Evolutionary conservation across 176 grass and related monocot species (phyloP), one percentile per base, ranked within the genome.

Genomic region (Triticum monococcum): DNA sequence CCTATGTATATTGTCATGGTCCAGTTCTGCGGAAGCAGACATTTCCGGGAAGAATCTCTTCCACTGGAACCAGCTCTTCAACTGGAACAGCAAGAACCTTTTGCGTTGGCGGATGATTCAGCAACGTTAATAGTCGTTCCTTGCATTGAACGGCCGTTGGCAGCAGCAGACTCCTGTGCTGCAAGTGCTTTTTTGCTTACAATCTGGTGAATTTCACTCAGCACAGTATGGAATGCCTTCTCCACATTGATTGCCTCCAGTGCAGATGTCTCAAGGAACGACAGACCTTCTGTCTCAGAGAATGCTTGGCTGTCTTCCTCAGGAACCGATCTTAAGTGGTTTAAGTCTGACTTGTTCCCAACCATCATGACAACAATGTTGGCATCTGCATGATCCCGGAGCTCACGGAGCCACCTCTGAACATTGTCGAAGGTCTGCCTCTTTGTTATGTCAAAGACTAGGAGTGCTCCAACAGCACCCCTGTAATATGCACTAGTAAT

Each of bases 401-500:
- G 89, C 62, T 91, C 89, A 8, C 84, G 89, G 50, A 91, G 89
- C 92, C 89, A 94, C 72, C 89, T 91, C 85, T 91, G 84, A 78
- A 89, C 89, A 74, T 89, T 89, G 59, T 91, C 89, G 8, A 91
- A 94, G 4, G 89, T 87, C 52, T 82, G 89, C 81, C 72, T 94
- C 87, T 94, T 94, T 66, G 92, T 87, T 87, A 94, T 89, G 72
- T 94, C 92, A 46, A 82, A 94, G 46, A 75, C 92, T 3, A 91
- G 65, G 10, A 94, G 89, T 4, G 92, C 92, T 69, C 87, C 87
- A 22, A 94, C 92, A 10, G 89, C 87, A 31, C 87, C 84, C 22
- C 89, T 81, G 87, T 91, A 94, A 83, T 91, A 89, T 63, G 92
- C 87, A 74, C 92, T 91, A n/a, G 92, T 94, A 72, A 94, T 94